These are phyloP conservation scores for Botryotinia globosa DNA, from an alignment of 2,329 filamentous ascomycete genomes.

Conservation along the genomic window DNA sequence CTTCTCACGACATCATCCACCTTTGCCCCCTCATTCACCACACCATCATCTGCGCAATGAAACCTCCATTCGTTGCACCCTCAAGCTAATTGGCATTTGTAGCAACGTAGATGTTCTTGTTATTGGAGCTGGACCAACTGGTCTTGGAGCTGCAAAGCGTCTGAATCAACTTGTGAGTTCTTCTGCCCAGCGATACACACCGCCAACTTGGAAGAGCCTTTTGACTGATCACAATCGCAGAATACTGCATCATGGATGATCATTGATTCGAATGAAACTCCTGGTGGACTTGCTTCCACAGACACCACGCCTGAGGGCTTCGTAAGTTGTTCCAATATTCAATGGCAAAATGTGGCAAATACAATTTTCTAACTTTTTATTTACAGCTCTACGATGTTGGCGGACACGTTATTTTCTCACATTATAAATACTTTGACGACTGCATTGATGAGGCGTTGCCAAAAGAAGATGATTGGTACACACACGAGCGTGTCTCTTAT, in stretches of 20 bases:
- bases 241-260: constrained; percentile 94
- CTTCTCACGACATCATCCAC: not conserved
- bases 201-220: constrained; percentile 16
- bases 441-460: constrained; percentile 96
- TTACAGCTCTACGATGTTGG: constrained; percentile 87
- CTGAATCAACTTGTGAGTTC: constrained; percentile 81
- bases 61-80: not conserved
- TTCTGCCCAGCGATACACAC: constrained; percentile 21
- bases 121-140: constrained; percentile 96
- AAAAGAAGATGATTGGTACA: constrained; percentile 92
- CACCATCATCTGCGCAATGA: not conserved
- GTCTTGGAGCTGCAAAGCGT: constrained; percentile 95
- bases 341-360: constrained; percentile 23
- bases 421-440: constrained; percentile 99
- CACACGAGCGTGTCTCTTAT: constrained; percentile 97
- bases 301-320: constrained; percentile 95
- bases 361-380: constrained; percentile 25
- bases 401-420: constrained; percentile 50
- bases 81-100: constrained; percentile 19
- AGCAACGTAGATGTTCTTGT: constrained; percentile 93
- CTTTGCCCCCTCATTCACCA: not conserved
- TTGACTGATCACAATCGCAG: constrained; percentile 46
- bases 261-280: constrained; percentile 84
- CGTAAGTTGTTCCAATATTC: constrained; percentile 58
- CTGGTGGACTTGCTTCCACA: constrained; percentile 93